Conservation (phyloP, 441 rosid genomes). For the Bocquillonia castaneifolia region DNA sequence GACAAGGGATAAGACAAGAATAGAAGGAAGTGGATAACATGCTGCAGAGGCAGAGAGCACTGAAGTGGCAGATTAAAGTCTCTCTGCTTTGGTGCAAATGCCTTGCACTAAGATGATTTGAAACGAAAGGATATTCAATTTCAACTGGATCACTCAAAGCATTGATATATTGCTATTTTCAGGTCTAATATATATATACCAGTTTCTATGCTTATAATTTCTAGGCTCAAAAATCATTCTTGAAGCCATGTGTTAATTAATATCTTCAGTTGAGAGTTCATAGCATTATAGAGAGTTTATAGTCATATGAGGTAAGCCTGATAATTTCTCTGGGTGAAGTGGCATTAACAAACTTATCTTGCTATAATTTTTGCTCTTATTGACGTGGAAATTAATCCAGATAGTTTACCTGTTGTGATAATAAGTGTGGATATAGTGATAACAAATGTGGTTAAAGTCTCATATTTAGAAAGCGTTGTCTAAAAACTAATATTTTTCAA, state of each 20-base stretch:
- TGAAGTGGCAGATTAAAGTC: background rate
- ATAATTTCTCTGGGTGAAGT: too few relatives aligned
- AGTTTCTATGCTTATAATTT: background rate
- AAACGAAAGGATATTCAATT: background rate
- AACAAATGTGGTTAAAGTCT: background rate
- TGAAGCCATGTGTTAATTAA: too few relatives aligned
- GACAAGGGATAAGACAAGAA: background rate
- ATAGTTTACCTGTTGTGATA: background rate
- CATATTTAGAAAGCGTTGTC: background rate
- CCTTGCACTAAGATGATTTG: background rate
- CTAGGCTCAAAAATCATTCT: too few relatives aligned
- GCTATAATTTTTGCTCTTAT: background rate
- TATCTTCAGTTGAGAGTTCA: background rate
- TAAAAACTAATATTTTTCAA: too few relatives aligned
- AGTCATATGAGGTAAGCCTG: too few relatives aligned
- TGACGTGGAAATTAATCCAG: background rate
- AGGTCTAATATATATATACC: constrained; percentile 1
- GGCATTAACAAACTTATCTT: too few relatives aligned
- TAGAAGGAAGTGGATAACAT: background rate
- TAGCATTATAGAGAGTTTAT: too few relatives aligned
- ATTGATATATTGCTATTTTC: background rate
- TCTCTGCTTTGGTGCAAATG: background rate
- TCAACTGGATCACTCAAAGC: constrained; percentile 7
- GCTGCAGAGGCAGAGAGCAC: background rate
- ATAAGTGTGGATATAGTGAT: background rate